phyloP scores from a whole-genome alignment of 352 stramenopile species.

The Phytophthora cryptogea region DNA sequence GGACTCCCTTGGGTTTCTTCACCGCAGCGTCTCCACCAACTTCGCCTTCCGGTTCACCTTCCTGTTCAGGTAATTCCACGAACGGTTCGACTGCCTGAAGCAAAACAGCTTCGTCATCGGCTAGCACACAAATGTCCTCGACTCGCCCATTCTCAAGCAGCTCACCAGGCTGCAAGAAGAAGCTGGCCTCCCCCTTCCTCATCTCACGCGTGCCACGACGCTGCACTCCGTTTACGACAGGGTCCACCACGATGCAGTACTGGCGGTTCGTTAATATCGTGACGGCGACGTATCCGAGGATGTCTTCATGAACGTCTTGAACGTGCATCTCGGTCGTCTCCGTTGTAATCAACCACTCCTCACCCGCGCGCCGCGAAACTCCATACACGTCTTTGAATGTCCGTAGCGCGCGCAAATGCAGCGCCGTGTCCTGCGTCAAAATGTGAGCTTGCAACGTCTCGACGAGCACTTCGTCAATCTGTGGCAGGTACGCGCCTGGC shows the following conservation, averaged over 20 bases:
- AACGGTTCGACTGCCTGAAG: conserved; percentile 75
- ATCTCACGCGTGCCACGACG: conserved; percentile 73
- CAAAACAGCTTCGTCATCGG: conserved; percentile 79
- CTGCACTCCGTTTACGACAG: conserved; percentile 65
- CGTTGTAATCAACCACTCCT: conserved; percentile 80
- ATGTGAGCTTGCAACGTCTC: conserved; percentile 66
- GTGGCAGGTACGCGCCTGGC: conserved; percentile 71
- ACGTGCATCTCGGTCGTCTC: conserved; percentile 78
- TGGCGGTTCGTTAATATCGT: conserved; percentile 81
- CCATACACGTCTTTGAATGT: conserved; percentile 82
- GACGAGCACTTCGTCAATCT: conserved; percentile 76
- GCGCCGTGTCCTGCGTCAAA: conserved; percentile 62
- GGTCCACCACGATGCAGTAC: conserved; percentile 83
- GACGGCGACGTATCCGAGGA: conserved; percentile 60
- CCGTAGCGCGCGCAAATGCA: conserved; percentile 66
- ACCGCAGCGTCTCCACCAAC: conserved; percentile 3
- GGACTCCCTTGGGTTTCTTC: conserved; percentile 30
- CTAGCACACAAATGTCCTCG: conserved; percentile 69
- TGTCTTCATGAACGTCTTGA: conserved; percentile 78
- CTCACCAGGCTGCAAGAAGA: conserved; percentile 76
- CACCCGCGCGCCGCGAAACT: conserved; percentile 68
- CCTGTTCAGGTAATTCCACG: conserved; percentile 38
- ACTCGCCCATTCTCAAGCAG: conserved; percentile 62
- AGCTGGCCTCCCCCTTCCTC: conserved; percentile 70
- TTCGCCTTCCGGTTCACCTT: conserved; percentile 25